Evolutionary conservation across 169 alveolate genomes (phyloP), one percentile per base, ranked within the genome.

Genomic region (Plasmodium yoelii): DNA sequence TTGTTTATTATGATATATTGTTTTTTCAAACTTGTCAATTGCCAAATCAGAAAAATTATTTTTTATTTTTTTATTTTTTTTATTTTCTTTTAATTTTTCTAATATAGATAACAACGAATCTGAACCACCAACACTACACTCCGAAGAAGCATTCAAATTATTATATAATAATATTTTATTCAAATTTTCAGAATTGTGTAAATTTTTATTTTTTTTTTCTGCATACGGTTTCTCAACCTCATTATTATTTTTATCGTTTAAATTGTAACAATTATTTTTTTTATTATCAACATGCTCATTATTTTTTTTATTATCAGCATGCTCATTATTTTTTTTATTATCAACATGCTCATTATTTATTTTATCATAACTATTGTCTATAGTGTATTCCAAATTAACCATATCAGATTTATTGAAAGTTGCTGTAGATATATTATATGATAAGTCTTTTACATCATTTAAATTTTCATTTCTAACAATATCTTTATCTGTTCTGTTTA

Each of bases 101-200:
- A 86, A 44, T 34, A 86, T 86, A 15, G 73, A 69, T 4, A 49
- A 22, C 51, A 86, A 28, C 5, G 87, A 10, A 22, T 13, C 42
- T 10, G 12, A 18, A n/a, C 34, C 71, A 2, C 13, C 47, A 12
- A 64, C 26, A 2, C 5, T 8, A 2, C n/a, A 39, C 7, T 28
- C 6, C 7, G 59, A 26, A 13, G 60, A 15, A 28, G 9, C 10
- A 51, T n/a, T 9, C 49, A 18, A 46, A 59, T 72, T 73, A 5
- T 44, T 19, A 47, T 86, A 86, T 39, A 86, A 69, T 15, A 87
- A 86, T 7, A 65, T 44, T 24, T 71, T 63, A n/a, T 90, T 87
- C 28, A 92, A 69, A 39, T 80, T 69, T 70, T 92, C 87, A 63
- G 87, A 91, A 39, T 72, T 7, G 73, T 61, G 19, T 75, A 44